Conservation (phyloP, 169 alveolate genomes). For the Eimeria necatrix region DNA sequence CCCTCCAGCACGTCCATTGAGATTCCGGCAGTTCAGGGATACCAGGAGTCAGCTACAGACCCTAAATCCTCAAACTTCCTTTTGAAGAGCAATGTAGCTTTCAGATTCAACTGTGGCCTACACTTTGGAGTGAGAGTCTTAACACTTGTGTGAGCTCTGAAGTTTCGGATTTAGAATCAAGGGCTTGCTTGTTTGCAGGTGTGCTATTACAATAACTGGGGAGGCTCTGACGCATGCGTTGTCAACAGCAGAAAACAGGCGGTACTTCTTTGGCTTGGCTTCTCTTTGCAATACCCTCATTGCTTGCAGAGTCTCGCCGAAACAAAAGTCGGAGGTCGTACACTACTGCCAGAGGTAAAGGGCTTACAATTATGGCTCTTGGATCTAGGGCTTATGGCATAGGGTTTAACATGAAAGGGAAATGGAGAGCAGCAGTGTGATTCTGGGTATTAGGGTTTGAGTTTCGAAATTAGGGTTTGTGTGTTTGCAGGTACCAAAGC, state of each 20-base stretch:
- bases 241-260: slow-evolving; percentile 82
- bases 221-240: slow-evolving; percentile 87
- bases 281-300: slow-evolving; percentile 89
- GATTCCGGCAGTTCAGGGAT: slow-evolving; percentile 41
- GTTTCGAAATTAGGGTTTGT: not conserved
- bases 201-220: slow-evolving; percentile 89
- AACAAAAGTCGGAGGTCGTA: slow-evolving; percentile 98
- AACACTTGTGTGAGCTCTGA: not conserved
- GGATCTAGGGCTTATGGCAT: not conserved
- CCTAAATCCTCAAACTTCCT: not conserved
- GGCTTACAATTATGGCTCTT: not conserved
- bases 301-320: slow-evolving; percentile 99
- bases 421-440: not conserved
- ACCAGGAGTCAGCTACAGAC: slow-evolving; percentile 2
- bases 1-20: not conserved
- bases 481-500: slow-evolving; percentile 72
- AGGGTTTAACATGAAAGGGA: not conserved
- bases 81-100: not conserved
- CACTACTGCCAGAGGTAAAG: slow-evolving; percentile 53
- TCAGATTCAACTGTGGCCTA: no score
- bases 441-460: not conserved
- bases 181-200: slow-evolving; percentile 66
- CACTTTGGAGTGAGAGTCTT: no score
- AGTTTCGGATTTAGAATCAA: not conserved
- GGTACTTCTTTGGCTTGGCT: slow-evolving; percentile 87